These are phyloP conservation scores for Populus simonii DNA, from an alignment of 345 rosid species.

Conservation along the genomic window DNA sequence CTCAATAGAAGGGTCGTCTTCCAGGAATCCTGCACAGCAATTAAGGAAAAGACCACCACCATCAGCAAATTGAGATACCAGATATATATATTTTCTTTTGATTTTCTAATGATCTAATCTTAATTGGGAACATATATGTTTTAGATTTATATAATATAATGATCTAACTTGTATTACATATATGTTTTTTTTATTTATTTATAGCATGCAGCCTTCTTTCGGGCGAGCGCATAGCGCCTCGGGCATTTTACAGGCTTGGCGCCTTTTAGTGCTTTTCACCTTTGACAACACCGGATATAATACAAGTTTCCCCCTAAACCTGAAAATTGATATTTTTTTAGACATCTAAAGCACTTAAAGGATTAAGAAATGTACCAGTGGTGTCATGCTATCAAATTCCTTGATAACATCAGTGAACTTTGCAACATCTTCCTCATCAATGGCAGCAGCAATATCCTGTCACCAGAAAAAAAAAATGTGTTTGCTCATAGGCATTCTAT, in stretches of 20 bases:
- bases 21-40: constrained; percentile 70
- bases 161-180: too few species aligned
- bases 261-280: too few species aligned
- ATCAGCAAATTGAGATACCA: neutral
- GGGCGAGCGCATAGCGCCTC: too few species aligned
- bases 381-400: constrained; percentile 99
- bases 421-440: constrained; percentile 92
- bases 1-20: constrained; percentile 91
- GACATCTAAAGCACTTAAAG: neutral
- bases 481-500: neutral
- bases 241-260: too few species aligned
- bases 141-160: too few species aligned
- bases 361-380: constrained; percentile 53
- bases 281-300: too few species aligned
- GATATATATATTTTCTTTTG: too few species aligned
- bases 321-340: neutral
- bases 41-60: neutral
- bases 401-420: constrained; percentile 85
- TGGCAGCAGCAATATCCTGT: constrained; percentile 80
- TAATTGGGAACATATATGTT: too few species aligned
- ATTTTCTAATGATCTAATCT: too few species aligned
- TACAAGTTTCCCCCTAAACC: neutral
- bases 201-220: too few species aligned
- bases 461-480: neutral
- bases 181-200: too few species aligned